Base-by-base conservation (phyloP, 139 green algal genomes). In the Chlorella sp. region DNA sequence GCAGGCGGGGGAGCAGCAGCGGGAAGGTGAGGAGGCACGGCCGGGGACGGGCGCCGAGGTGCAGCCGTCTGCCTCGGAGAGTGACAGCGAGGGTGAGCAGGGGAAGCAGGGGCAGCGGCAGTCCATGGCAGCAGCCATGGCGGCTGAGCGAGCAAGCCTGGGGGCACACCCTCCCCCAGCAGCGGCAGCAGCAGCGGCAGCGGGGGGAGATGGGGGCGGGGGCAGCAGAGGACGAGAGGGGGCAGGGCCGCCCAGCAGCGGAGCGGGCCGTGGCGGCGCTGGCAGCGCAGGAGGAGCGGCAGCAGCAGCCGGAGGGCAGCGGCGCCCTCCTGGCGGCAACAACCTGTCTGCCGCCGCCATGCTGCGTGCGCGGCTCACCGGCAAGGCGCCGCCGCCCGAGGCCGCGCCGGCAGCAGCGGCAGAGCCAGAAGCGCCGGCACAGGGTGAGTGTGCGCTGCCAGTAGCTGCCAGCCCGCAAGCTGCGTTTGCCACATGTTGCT, bases 291-390 rank as follows among this genome's bases (percentile, higher is more conserved):
- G 9, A 22, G 37, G 36, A 26, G 71, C 30, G 9, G 34, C 61
- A 26, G 71, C 30, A 22, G 34, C 39, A 37, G 81, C 82, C 76
- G 82, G 57, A 36, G 21, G 2, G 2, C 12, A 2, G 7, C 37
- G 64, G 83, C 66, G 24, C 16, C 66, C 64, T 24, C 66, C 42
- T 68, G 26, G 24, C 37, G 89, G 84, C 34, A 86, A 86, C 61
- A 98, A 98, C 81, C 83, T 92, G 68, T 90, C 90, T 22, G 95
- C 92, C 28, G 96, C 96, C 9, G 95, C 93, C 24, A 88, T 92
- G 32, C 91, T 98, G 64, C 79, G 91, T 11, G 93, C 94, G 14
- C 82, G 93, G 36, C 92, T 97, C 32, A 88, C 89, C 48, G 93
- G 94, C 57, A 92, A 92, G 66, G 66, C 64, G 26, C 53, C 80